Evolutionary conservation across 768 basidiomycete species (phyloP).

Genomic region (Kwoniella sp.): DNA sequence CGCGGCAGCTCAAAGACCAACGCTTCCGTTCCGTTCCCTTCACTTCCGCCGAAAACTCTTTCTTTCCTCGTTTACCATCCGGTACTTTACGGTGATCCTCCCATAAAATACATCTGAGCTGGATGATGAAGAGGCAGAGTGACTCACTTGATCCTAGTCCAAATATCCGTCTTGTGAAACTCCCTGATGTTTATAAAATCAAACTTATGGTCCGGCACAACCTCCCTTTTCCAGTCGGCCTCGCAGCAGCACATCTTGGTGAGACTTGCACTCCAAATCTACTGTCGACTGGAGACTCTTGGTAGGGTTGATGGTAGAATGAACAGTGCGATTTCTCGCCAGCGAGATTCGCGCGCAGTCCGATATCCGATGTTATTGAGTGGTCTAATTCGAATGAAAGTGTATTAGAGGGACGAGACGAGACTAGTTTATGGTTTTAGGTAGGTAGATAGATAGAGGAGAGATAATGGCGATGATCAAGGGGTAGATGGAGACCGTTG

Average conservation of each 20-base stretch:
- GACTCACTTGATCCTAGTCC: slow-evolving; percentile 80
- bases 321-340: neutral
- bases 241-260: slow-evolving; percentile 59
- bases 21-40: too few relatives aligned
- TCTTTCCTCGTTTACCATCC: too few relatives aligned
- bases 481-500: neutral
- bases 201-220: slow-evolving; percentile 99
- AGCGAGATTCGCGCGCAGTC: neutral
- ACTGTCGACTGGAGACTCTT: too few relatives aligned
- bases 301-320: neutral
- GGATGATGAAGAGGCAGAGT: too few relatives aligned
- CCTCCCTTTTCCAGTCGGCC: slow-evolving; percentile 90
- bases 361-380: neutral
- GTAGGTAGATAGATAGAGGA: neutral
- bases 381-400: too few relatives aligned
- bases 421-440: neutral
- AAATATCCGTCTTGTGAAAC: slow-evolving; percentile 82
- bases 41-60: too few relatives aligned
- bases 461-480: neutral
- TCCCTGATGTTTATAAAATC: slow-evolving; percentile 94
- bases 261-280: neutral
- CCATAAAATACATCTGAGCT: too few relatives aligned
- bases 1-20: too few relatives aligned
- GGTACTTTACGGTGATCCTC: too few relatives aligned
- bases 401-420: neutral